Evolutionary conservation across 768 basidiomycete species (phyloP), one percentile per base, ranked within the genome.

Genomic region (Gloeostereum incarnatum): DNA sequence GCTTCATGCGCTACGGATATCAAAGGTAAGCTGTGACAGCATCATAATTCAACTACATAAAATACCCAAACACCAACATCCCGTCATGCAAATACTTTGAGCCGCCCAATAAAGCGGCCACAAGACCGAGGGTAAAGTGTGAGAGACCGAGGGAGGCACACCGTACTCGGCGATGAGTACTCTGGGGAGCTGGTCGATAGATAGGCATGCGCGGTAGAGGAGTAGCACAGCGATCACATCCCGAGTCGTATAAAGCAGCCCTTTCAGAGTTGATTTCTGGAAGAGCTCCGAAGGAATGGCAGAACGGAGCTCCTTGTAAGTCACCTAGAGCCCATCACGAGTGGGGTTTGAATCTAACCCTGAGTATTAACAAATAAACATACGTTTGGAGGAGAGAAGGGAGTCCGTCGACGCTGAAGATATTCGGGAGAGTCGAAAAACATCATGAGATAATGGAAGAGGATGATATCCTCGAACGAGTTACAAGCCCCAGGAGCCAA

Each of bases 21-120:
- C n/a, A n/a, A n/a, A n/a, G n/a, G n/a, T n/a, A n/a, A n/a, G n/a
- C n/a, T n/a, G n/a, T n/a, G n/a, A n/a, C n/a, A n/a, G n/a, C n/a
- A n/a, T n/a, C n/a, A n/a, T n/a, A n/a, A n/a, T n/a, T n/a, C n/a
- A n/a, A n/a, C n/a, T n/a, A n/a, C n/a, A n/a, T n/a, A n/a, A n/a
- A n/a, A n/a, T n/a, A n/a, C n/a, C n/a, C 14, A 76, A 55, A 44
- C 71, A 73, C 41, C 73, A 76, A 23, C 75, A 60, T 6, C 72
- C 70, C 10, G 68, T 69, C 40, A 62, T 63, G 2, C 68, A 66
- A 23, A 76, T 50, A 9, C 74, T 63, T 50, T 75, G 74, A 43
- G 67, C 50, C 62, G 66, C 63, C 61, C 66, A 74, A 49, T 73
- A 76, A 3, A 49, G 33, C 6, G 57, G 38, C 74, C 74, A 76